phyloP scores from a whole-genome alignment of 2,329 filamentous ascomycete genomes.

The Phialophora chinensis region DNA sequence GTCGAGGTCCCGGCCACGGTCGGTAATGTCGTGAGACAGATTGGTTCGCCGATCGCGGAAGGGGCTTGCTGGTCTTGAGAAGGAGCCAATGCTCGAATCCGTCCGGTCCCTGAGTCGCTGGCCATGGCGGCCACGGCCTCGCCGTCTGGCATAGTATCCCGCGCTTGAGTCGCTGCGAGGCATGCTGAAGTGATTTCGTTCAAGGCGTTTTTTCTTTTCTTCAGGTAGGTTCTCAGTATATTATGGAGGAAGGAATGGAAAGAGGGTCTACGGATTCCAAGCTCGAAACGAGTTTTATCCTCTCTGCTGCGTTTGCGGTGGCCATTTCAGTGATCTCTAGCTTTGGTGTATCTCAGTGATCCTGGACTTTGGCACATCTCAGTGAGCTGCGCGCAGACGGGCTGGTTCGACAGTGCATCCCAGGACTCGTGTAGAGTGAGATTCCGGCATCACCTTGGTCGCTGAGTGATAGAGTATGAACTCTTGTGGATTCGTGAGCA shows the following conservation, averaged over 20 bases:
- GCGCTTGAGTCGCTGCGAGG: background rate
- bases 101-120: background rate
- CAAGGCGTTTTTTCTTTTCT: no score
- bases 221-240: background rate
- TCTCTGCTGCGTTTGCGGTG: background rate
- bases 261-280: background rate
- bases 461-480: background rate
- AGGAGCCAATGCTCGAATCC: background rate
- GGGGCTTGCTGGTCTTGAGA: background rate
- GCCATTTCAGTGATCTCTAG: background rate
- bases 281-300: background rate
- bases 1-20: background rate
- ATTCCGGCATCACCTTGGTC: background rate
- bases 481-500: background rate
- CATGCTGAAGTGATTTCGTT: background rate
- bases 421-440: background rate
- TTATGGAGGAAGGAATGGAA: background rate
- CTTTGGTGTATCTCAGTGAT: background rate
- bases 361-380: background rate
- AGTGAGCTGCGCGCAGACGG: background rate
- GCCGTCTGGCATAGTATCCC: no score
- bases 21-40: background rate
- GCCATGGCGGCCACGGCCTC: background rate
- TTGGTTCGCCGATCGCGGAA: background rate
- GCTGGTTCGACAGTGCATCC: background rate